Base-by-base conservation (phyloP, 2,329 filamentous ascomycete genomes). In the Penicillium carneum region DNA sequence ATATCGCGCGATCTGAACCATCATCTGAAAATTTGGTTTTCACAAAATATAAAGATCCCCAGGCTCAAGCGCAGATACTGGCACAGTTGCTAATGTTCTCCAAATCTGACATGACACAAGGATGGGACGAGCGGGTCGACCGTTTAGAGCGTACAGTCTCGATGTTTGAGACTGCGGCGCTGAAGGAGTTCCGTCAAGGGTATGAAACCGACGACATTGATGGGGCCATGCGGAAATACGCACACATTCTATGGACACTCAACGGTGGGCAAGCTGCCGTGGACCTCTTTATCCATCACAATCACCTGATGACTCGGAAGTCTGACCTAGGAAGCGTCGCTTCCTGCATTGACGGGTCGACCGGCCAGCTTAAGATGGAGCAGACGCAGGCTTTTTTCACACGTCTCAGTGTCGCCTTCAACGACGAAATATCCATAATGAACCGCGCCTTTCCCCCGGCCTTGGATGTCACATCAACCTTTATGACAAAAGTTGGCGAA, bases 131-230 rank as follows among this genome's bases (percentile, higher is more conserved):
- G 68, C 83, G 94, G 45, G 86, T 90, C 70, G 87, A 90, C 63
- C 91, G 89, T 72, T 81, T 99, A 20, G 82, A 86, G 39, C 85
- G 84, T 26, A 93, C 96, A 85, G 86, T 89, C 66, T 85, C 85
- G 39, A 88, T 95, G 61, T 99, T 99, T 71, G 94, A 98, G 78
- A 93, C 89, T 59, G 93, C 93, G 3, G 93, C 96, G 3, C 80
- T 97, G 53, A 86, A 90, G 50, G 95, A 99, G 75, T 99, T 99
- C 69, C 91, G 96, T 77, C 90, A 95, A 72, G 95, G 92, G 4
- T 96, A 96, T 68, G 92, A 95, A 74, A 88, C 88, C 45, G 91
- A 90, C 80, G 94, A 99, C 75, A 88, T 96, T 56, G 90, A 96
- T 66, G 93, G 92, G 2, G 85, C 88, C 56, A 97, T 98, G 94